Evolutionary conservation across 2,329 filamentous ascomycete species (phyloP).

Genomic region (Aureobasidium melanogenum): DNA sequence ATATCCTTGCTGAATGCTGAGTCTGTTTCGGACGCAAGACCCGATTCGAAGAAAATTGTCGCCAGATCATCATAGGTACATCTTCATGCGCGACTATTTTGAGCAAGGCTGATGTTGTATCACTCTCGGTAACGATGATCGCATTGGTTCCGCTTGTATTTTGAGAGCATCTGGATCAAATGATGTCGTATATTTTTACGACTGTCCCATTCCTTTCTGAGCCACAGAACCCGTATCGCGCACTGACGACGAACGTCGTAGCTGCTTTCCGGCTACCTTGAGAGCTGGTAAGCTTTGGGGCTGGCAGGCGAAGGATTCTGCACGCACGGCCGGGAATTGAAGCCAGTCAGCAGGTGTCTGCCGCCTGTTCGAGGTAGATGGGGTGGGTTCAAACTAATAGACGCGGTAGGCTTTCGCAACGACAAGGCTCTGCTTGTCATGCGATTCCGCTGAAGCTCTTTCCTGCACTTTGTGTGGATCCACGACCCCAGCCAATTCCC

Average conservation of each 20-base stretch:
- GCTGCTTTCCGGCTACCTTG: not conserved
- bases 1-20: not conserved
- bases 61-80: not conserved
- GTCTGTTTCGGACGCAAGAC: not conserved
- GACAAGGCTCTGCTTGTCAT: not conserved
- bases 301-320: conserved; percentile 6
- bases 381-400: not conserved
- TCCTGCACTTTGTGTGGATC: conserved; percentile 1
- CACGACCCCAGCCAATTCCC: not conserved
- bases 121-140: not conserved
- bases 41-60: conserved; percentile 2
- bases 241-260: not conserved
- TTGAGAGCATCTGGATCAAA: not conserved
- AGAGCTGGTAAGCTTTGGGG: conserved; percentile 7
- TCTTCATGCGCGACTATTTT: conserved; percentile 6
- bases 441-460: not conserved
- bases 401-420: not conserved
- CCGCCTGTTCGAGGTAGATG: not conserved
- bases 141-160: not conserved
- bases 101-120: not conserved
- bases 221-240: conserved; percentile 1
- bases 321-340: conserved; percentile 3
- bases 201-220: not conserved
- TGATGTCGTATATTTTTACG: not conserved
- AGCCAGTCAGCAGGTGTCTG: conserved; percentile 10